These are phyloP conservation scores for Monilinia vaccinii-corymbosi DNA, from an alignment of 2,329 filamentous ascomycete species.

Conservation along the genomic window DNA sequence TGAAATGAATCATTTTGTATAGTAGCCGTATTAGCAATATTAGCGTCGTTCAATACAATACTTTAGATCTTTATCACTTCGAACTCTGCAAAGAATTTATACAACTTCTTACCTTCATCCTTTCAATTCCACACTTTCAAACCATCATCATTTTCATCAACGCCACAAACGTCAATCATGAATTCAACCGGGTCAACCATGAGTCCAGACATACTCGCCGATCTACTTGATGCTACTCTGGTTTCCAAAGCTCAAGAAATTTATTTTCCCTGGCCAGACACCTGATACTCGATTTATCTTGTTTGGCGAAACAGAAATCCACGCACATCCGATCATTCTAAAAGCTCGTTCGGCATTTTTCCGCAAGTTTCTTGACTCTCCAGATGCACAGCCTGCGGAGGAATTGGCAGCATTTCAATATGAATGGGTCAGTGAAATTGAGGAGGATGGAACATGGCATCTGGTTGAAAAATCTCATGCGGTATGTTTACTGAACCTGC, in stretches of 20 bases:
- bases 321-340: background rate
- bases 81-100: background rate
- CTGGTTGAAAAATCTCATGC: conserved; percentile 4
- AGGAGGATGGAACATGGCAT: conserved; percentile 14
- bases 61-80: background rate
- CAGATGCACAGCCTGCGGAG: background rate
- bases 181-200: background rate
- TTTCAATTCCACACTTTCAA: background rate
- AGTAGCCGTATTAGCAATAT: no score
- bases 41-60: background rate
- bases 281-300: background rate
- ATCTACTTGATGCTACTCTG: background rate
- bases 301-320: background rate
- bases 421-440: conserved; percentile 15
- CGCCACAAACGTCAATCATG: background rate
- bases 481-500: background rate
- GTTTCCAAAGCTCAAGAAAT: background rate
- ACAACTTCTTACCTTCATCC: background rate
- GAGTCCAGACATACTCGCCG: background rate
- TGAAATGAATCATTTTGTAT: no score
- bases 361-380: background rate
- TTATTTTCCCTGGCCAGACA: background rate
- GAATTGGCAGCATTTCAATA: conserved; percentile 1
- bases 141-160: background rate
- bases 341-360: background rate